phyloP scores from a whole-genome alignment of 1,284 basidiomycete genomes.

The Golubevia sp. region DNA sequence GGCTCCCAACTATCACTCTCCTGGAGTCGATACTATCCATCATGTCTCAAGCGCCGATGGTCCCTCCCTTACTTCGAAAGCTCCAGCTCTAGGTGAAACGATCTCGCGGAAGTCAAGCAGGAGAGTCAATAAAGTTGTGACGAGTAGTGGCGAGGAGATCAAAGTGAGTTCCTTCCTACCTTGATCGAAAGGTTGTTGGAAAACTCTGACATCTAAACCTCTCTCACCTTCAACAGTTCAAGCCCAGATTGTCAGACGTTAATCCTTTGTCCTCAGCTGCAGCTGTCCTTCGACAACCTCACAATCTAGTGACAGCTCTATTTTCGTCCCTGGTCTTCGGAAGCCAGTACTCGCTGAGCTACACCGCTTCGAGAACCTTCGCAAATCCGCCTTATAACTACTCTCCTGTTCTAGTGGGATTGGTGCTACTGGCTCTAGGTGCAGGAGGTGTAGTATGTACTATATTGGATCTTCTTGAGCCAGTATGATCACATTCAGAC shows the following conservation, averaged over 20 bases:
- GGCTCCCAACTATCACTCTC: too few relatives aligned
- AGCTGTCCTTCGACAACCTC: slow-evolving; percentile 15
- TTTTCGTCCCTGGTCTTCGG: slow-evolving; percentile 11
- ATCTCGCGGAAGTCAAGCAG: slow-evolving; percentile 3
- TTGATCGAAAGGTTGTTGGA: slow-evolving; percentile 4
- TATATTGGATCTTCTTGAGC: too few relatives aligned
- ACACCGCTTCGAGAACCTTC: slow-evolving; percentile 14
- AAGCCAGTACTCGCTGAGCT: slow-evolving; percentile 13
- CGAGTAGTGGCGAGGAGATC: slow-evolving; percentile 9
- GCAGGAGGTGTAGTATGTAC: slow-evolving; percentile 16
- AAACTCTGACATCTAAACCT: not conserved
- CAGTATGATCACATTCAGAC: too few relatives aligned
- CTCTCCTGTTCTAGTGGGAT: slow-evolving; percentile 15
- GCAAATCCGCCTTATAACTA: slow-evolving; percentile 12
- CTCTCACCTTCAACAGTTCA: slow-evolving; percentile 6
- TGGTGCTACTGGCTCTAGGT: slow-evolving; percentile 16
- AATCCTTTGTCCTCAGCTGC: slow-evolving; percentile 8
- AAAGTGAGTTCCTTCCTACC: slow-evolving; percentile 4
- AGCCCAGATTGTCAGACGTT: slow-evolving; percentile 14
- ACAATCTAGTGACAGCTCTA: slow-evolving; percentile 13
- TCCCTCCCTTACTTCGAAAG: too few relatives aligned
- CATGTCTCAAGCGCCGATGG: too few relatives aligned
- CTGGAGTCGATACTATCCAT: too few relatives aligned
- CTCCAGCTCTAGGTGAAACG: not conserved
- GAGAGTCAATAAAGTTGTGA: slow-evolving; percentile 9